Evolutionary conservation across 2,329 filamentous ascomycete species (phyloP).

Genomic region (Pseudohalonectria lignicola): DNA sequence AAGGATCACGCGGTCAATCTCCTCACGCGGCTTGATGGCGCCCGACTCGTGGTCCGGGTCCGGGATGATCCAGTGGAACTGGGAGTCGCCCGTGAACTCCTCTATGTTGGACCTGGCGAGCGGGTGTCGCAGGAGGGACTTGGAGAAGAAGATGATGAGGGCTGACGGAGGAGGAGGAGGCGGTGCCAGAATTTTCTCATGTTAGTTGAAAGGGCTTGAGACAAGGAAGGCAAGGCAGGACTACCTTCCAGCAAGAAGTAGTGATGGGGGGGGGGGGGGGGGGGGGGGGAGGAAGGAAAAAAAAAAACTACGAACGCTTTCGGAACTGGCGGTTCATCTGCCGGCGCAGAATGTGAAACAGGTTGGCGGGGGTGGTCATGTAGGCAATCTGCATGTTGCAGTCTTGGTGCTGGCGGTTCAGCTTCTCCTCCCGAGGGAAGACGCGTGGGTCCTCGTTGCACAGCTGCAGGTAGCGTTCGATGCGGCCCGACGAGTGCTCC

Average conservation of each 20-base stretch:
- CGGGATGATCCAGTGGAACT: conserved; percentile 94
- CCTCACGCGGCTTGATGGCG: conserved; percentile 64
- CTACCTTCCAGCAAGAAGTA: background rate
- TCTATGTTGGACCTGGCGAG: conserved; percentile 81
- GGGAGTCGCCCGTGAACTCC: conserved; percentile 81
- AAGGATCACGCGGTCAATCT: conserved; percentile 89
- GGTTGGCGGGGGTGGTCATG: conserved; percentile 91
- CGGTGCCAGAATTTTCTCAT: background rate
- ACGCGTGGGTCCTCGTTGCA: conserved; percentile 95
- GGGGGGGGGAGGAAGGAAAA: background rate
- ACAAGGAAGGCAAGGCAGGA: background rate
- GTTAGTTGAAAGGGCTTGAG: background rate
- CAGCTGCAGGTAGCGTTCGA: conserved; percentile 94
- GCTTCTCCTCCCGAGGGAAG: conserved; percentile 79
- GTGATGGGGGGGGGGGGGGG: conserved; percentile 10
- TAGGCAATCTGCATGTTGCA: conserved; percentile 99
- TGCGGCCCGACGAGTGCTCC: conserved; percentile 93
- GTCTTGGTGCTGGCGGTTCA: conserved; percentile 96
- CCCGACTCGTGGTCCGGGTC: conserved; percentile 74
- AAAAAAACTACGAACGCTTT: conserved; percentile 75
- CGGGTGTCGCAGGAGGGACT: conserved; percentile 89
- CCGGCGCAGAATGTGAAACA: conserved; percentile 92
- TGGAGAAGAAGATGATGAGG: conserved; percentile 96
- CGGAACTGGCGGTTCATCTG: conserved; percentile 99
- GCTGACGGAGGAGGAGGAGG: conserved; percentile 35